Base-by-base conservation (phyloP, 106 monocot genomes). In the Gastrodia elata region DNA sequence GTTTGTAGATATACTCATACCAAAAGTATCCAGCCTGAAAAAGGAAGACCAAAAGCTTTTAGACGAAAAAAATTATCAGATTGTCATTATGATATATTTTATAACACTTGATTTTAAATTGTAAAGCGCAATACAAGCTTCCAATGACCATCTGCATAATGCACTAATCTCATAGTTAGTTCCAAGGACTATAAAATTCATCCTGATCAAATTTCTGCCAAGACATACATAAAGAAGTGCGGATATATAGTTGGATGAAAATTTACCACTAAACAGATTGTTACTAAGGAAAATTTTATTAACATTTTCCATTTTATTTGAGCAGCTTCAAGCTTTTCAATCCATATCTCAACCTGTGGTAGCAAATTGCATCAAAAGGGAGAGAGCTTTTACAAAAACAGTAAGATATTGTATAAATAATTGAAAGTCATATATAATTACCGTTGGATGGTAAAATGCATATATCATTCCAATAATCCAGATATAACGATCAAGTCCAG, bases 1-100 rank as follows among this genome's bases (percentile, higher is more conserved):
- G 80, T 79, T 85, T 89, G 85, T 89, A 89, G 28, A 89, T 81
- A 68, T 83, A 89, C 46, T 89, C 85, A 68, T 89, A 89, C 89
- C 89, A 89, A 8, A 83, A 73, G 76, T 85, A 89, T 55, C 85
- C 85, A 83, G 79, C 85, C 89, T 89, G 68, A 26, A 73, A n/a
- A n/a, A n/a, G n/a, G n/a, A n/a, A n/a, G n/a, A n/a, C n/a, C n/a
- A n/a, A n/a, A n/a, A n/a, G n/a, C n/a, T n/a, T n/a, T n/a, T n/a
- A n/a, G n/a, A n/a, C n/a, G n/a, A n/a, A n/a, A n/a, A n/a, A n/a
- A n/a, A n/a, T n/a, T n/a, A n/a, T n/a, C n/a, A n/a, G n/a, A n/a
- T n/a, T n/a, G n/a, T n/a, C n/a, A n/a, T n/a, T n/a, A n/a, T n/a
- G n/a, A n/a, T n/a, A n/a, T n/a, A n/a, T n/a, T n/a, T n/a, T n/a